Base-by-base conservation (phyloP, 495 filamentous ascomycete genomes). In the Penicillium ochrochloron region DNA sequence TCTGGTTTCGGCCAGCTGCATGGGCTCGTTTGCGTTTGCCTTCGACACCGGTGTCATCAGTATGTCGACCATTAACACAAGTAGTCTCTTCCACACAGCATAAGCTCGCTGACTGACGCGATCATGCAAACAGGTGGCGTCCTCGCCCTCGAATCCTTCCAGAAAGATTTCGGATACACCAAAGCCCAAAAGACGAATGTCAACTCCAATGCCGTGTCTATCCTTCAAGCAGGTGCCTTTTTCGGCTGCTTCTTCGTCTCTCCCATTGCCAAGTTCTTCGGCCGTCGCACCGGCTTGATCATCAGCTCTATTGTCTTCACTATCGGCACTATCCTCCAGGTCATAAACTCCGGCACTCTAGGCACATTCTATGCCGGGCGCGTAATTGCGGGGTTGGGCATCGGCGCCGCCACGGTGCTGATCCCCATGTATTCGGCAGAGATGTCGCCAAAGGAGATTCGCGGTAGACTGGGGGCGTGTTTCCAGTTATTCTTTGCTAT, bases 351-450 rank as follows among this genome's bases (percentile, higher is more conserved):
- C 0, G 76, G 78, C 39, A 75, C 76, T 3, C 66, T 83, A 11
- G 79, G 68, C 0, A 75, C 77, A 11, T 84, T 80, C 60, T 82
- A 84, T 58, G 74, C 74, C 9, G 78, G 74, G n/a, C 71, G 84
- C 54, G 78, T 85, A 1, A 70, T 87, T 39, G 78, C 82, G 0
- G 84, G 85, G 2, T 35, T 88, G n/a, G 86, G 85, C 0, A 80
- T 87, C 56, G 85, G 85, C 1, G 78, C 77, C 9, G 80, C 83
- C 3, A 84, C 83, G 0, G 81, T 82, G 7, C 70, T 84, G 27
- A 81, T 86, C 1, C 85, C 86, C 4, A 84, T 84, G 73, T 85
- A 78, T 54, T 73, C 75, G 15, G 78, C 81, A 4, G 85, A 87
- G 69, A 85, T 81, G 74, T 78, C 82, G 41, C 83, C 83, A 0